Conservation (phyloP, 169 alveolate genomes). For the Ichthyophthirius multifiliis region DNA sequence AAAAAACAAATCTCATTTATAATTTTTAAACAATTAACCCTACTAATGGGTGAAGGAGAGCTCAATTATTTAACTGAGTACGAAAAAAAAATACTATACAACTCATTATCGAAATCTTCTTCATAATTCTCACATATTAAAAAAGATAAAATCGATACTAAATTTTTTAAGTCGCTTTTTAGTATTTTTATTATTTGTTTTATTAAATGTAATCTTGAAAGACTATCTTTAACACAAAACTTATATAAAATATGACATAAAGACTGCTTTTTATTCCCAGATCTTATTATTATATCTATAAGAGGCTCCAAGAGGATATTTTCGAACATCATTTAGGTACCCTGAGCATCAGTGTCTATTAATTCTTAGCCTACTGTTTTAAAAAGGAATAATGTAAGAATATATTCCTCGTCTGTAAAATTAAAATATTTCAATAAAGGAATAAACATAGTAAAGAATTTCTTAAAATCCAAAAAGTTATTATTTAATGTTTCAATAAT, state of each 20-base stretch:
- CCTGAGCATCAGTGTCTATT: constrained; percentile 31
- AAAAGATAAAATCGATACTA: constrained; percentile 6
- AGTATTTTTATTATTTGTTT: constrained; percentile 2
- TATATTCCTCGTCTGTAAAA: constrained; percentile 7
- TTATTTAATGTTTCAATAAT: constrained; percentile 28
- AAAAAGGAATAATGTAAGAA: background rate
- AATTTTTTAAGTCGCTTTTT: constrained; percentile 10
- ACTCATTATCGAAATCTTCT: constrained; percentile 30
- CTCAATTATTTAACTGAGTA: constrained; percentile 13
- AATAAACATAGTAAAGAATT: constrained; percentile 26
- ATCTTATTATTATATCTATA: background rate
- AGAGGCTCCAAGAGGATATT: constrained; percentile 18
- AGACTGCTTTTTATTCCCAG: constrained; percentile 24
- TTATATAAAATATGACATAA: constrained; percentile 14
- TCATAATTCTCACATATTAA: constrained; percentile 22
- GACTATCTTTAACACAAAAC: constrained; percentile 8
- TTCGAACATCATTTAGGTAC: constrained; percentile 44
- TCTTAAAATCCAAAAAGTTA: constrained; percentile 37
- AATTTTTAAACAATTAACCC: constrained; percentile 32
- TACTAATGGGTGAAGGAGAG: constrained; percentile 30
- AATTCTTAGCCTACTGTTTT: constrained; percentile 13
- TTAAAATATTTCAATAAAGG: constrained; percentile 6
- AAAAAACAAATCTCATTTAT: constrained; percentile 21
- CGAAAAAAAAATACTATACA: constrained; percentile 4
- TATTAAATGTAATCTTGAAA: background rate